Evolutionary conservation across 2,329 filamentous ascomycete genomes (phyloP).

Genomic region (Stagonosporopsis cucurbitacearum): DNA sequence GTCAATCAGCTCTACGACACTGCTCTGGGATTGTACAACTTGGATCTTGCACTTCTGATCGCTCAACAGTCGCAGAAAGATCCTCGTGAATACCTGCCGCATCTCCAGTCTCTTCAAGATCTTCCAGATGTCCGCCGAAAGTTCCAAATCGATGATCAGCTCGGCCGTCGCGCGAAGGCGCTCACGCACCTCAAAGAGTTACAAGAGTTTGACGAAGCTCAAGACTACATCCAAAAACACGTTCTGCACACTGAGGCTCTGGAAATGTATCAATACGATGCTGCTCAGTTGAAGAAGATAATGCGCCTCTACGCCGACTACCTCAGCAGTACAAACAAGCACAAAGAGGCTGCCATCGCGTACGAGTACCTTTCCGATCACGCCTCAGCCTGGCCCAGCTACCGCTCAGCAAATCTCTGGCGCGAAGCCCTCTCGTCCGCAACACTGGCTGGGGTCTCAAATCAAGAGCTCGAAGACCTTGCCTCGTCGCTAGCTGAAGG

Average conservation of each 20-base stretch:
- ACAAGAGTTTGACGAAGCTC: conserved; percentile 77
- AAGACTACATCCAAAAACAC: conserved; percentile 79
- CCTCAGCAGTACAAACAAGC: conserved; percentile 75
- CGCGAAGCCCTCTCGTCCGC: conserved; percentile 87
- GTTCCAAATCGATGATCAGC: conserved; percentile 88
- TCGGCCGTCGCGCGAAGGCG: conserved; percentile 78
- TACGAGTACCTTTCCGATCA: conserved; percentile 86
- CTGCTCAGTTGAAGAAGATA: conserved; percentile 68
- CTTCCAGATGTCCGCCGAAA: conserved; percentile 73
- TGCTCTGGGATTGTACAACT: conserved; percentile 86
- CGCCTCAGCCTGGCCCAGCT: conserved; percentile 77
- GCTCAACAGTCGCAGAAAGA: conserved; percentile 97
- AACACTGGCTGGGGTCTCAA: conserved; percentile 65
- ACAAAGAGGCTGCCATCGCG: conserved; percentile 85
- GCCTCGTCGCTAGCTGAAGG: conserved; percentile 79
- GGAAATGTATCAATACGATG: conserved; percentile 82
- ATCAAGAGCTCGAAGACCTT: conserved; percentile 68
- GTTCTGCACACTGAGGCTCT: conserved; percentile 79
- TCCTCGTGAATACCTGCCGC: conserved; percentile 92
- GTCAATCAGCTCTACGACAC: conserved; percentile 91
- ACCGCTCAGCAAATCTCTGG: conserved; percentile 86
- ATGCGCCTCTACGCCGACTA: conserved; percentile 80
- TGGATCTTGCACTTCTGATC: conserved; percentile 87
- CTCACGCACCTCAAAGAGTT: conserved; percentile 76
- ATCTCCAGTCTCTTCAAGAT: conserved; percentile 84